These are phyloP conservation scores for Fusarium setosum DNA, from an alignment of 2,329 filamentous ascomycete species.

Conservation along the genomic window DNA sequence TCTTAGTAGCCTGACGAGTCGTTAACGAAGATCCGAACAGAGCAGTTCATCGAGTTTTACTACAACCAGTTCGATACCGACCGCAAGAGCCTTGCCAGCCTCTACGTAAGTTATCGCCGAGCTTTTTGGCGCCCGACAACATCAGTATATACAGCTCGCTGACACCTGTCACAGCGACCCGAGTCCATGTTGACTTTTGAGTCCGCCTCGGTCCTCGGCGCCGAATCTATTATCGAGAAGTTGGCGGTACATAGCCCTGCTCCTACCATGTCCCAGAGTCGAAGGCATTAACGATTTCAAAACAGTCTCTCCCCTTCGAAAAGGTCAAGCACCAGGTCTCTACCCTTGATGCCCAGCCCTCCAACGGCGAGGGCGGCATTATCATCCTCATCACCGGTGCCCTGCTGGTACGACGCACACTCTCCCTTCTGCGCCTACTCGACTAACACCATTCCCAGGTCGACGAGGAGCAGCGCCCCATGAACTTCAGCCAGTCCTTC, in stretches of 20 bases:
- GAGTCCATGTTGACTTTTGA: conserved; percentile 96
- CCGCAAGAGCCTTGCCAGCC: conserved; percentile 70
- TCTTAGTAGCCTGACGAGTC: neutral
- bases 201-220: conserved; percentile 73
- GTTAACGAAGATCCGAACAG: conserved; percentile 57
- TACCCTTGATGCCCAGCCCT: conserved; percentile 87
- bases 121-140: conserved; percentile 60
- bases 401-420: conserved; percentile 73
- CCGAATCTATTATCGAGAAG: conserved; percentile 79
- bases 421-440: neutral
- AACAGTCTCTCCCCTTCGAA: conserved; percentile 80
- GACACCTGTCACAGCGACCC: conserved; percentile 16
- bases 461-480: conserved; percentile 85
- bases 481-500: conserved; percentile 93
- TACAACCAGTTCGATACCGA: conserved; percentile 87
- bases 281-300: conserved; percentile 15
- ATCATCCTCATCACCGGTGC: conserved; percentile 90
- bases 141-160: conserved; percentile 59
- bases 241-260: conserved; percentile 70
- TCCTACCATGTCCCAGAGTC: neutral
- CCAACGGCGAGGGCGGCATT: conserved; percentile 72
- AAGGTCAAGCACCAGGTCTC: conserved; percentile 82
- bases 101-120: conserved; percentile 81
- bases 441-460: conserved; percentile 66
- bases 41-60: conserved; percentile 91